Conservation (phyloP, 2,329 filamentous ascomycete species). For the Penicillium frequentans region DNA sequence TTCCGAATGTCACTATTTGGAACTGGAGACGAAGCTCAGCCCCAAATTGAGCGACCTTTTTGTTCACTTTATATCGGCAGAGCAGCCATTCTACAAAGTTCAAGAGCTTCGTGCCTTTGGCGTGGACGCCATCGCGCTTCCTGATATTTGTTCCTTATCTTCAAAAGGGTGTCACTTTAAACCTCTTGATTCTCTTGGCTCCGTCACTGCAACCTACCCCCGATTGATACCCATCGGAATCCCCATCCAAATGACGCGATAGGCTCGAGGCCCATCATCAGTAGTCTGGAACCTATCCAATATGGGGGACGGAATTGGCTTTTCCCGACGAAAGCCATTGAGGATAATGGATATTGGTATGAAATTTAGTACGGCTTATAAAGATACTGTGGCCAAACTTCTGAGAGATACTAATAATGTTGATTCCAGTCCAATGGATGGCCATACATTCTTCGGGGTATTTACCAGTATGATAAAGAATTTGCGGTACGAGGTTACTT, state of each 20-base stretch:
- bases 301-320: too few species aligned
- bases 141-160: neutral
- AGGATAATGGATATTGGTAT: neutral
- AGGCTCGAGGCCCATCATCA: too few species aligned
- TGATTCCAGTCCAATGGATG: too few species aligned
- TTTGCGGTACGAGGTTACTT: neutral
- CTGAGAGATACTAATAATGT: neutral
- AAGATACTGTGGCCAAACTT: neutral
- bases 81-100: neutral
- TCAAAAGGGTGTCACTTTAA: neutral
- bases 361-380: neutral
- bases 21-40: neutral
- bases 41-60: neutral
- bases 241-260: neutral
- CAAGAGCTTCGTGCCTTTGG: neutral
- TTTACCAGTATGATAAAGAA: neutral
- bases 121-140: neutral
- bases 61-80: neutral
- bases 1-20: neutral
- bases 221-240: neutral
- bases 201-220: neutral
- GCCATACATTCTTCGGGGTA: too few species aligned
- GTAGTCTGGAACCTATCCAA: too few species aligned
- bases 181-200: neutral
- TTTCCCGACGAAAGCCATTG: neutral